Evolutionary conservation across 805 yeast genomes (phyloP).

Genomic region (Wickerhamia fluorescens): DNA sequence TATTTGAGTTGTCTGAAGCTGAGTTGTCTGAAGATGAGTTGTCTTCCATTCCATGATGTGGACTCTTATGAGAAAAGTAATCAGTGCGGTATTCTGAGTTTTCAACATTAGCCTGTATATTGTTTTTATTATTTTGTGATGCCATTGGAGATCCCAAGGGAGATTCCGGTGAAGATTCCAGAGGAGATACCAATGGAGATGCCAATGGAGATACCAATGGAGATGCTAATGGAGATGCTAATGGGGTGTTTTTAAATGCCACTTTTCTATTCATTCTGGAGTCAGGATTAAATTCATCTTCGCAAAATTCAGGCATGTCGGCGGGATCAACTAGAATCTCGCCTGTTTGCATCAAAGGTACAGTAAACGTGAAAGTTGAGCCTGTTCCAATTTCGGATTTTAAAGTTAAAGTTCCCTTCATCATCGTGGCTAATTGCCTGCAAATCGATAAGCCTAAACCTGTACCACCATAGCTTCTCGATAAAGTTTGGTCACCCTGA

Average conservation of each 20-base stretch:
- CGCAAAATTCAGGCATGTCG: constrained; percentile 40
- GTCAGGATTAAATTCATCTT: constrained; percentile 60
- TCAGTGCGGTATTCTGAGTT: background rate
- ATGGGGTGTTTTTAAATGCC: constrained; percentile 19
- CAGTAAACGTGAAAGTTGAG: constrained; percentile 72
- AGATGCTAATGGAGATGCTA: background rate
- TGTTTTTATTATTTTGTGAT: background rate
- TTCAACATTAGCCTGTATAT: background rate
- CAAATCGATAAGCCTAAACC: constrained; percentile 90
- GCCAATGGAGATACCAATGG: no score
- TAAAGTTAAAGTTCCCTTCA: constrained; percentile 79
- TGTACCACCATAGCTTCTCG: constrained; percentile 91
- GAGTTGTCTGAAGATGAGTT: no score
- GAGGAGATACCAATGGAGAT: no score
- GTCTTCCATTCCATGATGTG: no score
- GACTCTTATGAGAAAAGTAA: background rate
- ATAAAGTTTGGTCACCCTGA: constrained; percentile 92
- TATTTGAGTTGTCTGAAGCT: background rate
- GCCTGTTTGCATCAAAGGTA: constrained; percentile 66
- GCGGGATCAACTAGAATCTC: constrained; percentile 37
- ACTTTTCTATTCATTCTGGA: constrained; percentile 48
- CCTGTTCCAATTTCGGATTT: constrained; percentile 77
- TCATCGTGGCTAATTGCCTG: constrained; percentile 80
- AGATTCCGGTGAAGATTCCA: no score
- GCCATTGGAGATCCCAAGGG: no score